Conservation (phyloP, 2,329 filamentous ascomycete genomes). For the Fusarium citri region DNA sequence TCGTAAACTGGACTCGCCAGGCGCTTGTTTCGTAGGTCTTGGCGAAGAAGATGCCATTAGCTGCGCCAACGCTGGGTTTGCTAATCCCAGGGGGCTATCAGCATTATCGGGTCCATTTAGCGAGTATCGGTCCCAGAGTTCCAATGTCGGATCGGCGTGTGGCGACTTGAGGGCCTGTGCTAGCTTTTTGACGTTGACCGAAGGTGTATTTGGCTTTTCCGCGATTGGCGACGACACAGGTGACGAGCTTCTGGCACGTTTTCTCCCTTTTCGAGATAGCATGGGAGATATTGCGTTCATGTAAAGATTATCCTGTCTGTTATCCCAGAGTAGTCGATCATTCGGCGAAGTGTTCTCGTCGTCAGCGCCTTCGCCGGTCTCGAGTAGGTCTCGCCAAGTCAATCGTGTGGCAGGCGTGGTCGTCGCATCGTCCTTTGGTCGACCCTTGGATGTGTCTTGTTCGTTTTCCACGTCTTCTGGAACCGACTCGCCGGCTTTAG, state of each 20-base stretch:
- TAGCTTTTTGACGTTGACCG: slow-evolving; percentile 69
- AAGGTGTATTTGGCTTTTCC: slow-evolving; percentile 57
- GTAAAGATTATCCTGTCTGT: slow-evolving; percentile 57
- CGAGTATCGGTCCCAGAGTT: slow-evolving; percentile 82
- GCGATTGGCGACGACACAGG: slow-evolving; percentile 74
- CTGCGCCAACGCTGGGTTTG: slow-evolving; percentile 70
- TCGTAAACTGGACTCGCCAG: slow-evolving; percentile 60
- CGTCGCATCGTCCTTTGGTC: slow-evolving; percentile 40
- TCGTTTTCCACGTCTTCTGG: slow-evolving; percentile 33
- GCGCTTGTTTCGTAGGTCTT: slow-evolving; percentile 62
- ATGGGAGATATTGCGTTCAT: slow-evolving; percentile 60
- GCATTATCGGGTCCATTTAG: slow-evolving; percentile 56
- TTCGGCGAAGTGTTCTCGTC: slow-evolving; percentile 67
- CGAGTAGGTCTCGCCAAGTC: slow-evolving; percentile 69
- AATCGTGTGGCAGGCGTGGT: slow-evolving; percentile 64
- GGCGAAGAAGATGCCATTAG: slow-evolving; percentile 79
- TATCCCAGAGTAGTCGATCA: slow-evolving; percentile 72
- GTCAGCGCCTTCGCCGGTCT: slow-evolving; percentile 55
- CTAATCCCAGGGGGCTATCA: slow-evolving; percentile 58
- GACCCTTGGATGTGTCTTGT: slow-evolving; percentile 5
- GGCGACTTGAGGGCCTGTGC: slow-evolving; percentile 72
- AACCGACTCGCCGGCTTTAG: slow-evolving; percentile 32
- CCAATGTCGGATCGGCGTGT: slow-evolving; percentile 76
- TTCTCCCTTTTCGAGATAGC: slow-evolving; percentile 65
- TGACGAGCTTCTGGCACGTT: slow-evolving; percentile 80